phyloP scores from a whole-genome alignment of 495 filamentous ascomycete species.

The Penicillium canariense region DNA sequence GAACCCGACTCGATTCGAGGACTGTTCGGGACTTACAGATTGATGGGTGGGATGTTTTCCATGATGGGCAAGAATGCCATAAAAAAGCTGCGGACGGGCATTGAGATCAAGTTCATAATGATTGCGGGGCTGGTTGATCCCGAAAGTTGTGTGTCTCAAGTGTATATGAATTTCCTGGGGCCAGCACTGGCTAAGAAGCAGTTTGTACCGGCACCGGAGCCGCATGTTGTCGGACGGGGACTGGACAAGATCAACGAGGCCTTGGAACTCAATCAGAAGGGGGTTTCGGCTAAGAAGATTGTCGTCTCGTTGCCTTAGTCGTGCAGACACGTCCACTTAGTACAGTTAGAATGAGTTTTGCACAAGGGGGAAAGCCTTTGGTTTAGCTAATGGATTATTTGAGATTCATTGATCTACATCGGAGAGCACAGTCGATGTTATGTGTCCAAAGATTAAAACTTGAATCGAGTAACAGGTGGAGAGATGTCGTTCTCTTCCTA shows the following conservation, averaged over 20 bases:
- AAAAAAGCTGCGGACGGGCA: neutral
- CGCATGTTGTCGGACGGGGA: slow-evolving; percentile 37
- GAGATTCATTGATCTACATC: neutral
- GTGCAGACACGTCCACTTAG: too few species aligned
- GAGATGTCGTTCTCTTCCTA: too few species aligned
- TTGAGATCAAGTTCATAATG: slow-evolving; percentile 4
- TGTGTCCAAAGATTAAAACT: too few species aligned
- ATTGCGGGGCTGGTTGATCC: neutral
- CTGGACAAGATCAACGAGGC: slow-evolving; percentile 42
- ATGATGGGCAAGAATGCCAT: neutral
- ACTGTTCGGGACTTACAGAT: slow-evolving; percentile 1
- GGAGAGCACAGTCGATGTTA: too few species aligned
- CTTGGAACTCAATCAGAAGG: slow-evolving; percentile 32
- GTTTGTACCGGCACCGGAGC: slow-evolving; percentile 29
- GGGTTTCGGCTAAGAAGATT: slow-evolving; percentile 41
- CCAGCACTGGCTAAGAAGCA: slow-evolving; percentile 27
- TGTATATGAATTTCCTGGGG: slow-evolving; percentile 43
- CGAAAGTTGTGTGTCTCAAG: neutral
- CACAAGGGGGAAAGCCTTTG: too few species aligned
- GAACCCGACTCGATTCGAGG: neutral
- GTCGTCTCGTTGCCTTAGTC: slow-evolving; percentile 39
- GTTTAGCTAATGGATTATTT: neutral
- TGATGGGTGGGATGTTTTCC: neutral
- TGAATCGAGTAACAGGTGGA: too few species aligned
- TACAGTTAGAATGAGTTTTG: neutral